These are phyloP conservation scores for Aspergillus neoniger DNA, from an alignment of 2,329 filamentous ascomycete genomes.

Conservation along the genomic window DNA sequence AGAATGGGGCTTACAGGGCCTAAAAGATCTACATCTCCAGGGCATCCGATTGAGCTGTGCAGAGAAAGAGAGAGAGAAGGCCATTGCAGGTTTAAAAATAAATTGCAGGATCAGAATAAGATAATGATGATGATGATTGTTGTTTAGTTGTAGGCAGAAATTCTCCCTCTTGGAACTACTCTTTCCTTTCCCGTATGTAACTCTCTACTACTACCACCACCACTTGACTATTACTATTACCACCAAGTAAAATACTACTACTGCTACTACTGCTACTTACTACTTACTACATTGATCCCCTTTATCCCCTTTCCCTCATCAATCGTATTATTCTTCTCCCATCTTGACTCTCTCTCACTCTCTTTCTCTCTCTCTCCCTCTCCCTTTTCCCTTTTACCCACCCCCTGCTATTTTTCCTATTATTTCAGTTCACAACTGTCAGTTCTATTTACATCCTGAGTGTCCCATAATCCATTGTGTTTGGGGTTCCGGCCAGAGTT, in stretches of 20 bases:
- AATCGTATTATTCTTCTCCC: no score
- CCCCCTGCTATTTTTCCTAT: conserved; percentile 12
- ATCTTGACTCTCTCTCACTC: neutral
- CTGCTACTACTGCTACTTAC: no score
- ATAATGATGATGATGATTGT: conserved; percentile 9
- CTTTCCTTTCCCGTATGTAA: conserved; percentile 10
- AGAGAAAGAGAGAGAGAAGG: neutral
- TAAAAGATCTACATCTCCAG: neutral
- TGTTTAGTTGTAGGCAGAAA: neutral
- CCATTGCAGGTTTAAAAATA: neutral
- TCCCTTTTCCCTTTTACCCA: conserved; percentile 5
- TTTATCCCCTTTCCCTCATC: neutral
- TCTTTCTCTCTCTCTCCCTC: no score
- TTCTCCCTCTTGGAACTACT: neutral
- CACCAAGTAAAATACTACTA: neutral
- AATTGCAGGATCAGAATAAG: neutral
- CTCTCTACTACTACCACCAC: neutral
- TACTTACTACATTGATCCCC: no score
- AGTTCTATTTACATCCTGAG: conserved; percentile 8
- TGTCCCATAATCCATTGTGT: conserved; percentile 3
- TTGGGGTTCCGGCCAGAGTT: neutral
- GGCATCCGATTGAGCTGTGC: neutral
- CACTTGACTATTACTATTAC: neutral
- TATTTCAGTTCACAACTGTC: conserved; percentile 11
- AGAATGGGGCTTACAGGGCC: neutral